These are phyloP conservation scores for Wolfiporia cocos DNA, from an alignment of 1,284 basidiomycete genomes.

Conservation along the genomic window DNA sequence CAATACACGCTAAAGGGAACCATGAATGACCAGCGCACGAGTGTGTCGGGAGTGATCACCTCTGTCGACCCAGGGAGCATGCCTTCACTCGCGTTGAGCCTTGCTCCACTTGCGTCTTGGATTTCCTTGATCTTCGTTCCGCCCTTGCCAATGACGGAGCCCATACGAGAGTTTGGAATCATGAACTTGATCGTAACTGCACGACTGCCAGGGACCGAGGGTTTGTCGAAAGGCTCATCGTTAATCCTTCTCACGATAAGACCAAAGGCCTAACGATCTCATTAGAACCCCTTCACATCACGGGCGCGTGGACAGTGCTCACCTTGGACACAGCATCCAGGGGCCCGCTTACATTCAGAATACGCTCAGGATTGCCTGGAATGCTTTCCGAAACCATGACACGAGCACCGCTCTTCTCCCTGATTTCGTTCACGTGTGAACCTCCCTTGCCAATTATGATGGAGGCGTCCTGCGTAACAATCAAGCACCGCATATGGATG, in stretches of 20 bases:
- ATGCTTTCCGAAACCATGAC: conserved; percentile 96
- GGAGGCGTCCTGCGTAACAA: conserved; percentile 98
- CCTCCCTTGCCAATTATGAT: conserved; percentile 99
- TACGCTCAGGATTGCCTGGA: conserved; percentile 96
- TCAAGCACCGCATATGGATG: conserved; percentile 93
- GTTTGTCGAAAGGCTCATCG: conserved; percentile 97
- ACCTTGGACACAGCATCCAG: conserved; percentile 98
- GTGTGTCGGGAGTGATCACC: conserved; percentile 35
- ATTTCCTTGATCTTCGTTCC: conserved; percentile 99
- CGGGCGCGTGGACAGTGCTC: conserved; percentile 20
- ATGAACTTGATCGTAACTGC: conserved; percentile 99
- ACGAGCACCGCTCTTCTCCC: conserved; percentile 94
- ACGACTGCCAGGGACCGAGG: conserved; percentile 95
- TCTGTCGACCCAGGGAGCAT: conserved; percentile 99
- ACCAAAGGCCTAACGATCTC: conserved; percentile 79
- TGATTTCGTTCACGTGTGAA: conserved; percentile 96
- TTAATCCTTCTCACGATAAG: conserved; percentile 98
- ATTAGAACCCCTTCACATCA: neutral
- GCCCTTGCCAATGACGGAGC: conserved; percentile 96
- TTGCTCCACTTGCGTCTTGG: conserved; percentile 95
- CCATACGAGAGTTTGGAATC: conserved; percentile 99
- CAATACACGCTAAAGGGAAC: conserved; percentile 70
- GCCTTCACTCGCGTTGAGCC: conserved; percentile 94
- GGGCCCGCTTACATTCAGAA: conserved; percentile 95
- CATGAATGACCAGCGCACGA: conserved; percentile 9